phyloP scores from a whole-genome alignment of 2,329 filamentous ascomycete genomes.

The Colletotrichum lupini region DNA sequence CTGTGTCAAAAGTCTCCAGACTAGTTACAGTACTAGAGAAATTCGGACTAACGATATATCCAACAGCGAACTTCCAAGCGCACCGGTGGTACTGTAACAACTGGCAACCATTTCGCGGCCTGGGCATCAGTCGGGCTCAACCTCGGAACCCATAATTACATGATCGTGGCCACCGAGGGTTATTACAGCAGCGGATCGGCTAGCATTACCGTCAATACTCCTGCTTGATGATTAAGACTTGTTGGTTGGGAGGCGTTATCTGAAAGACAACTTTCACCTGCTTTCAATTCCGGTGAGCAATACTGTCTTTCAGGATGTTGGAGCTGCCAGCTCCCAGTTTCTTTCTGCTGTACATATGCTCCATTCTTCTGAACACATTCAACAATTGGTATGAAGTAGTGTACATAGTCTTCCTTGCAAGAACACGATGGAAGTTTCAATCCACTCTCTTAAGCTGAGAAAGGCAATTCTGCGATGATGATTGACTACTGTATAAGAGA shows the following conservation, averaged over 20 bases:
- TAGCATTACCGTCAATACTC: slow-evolving; percentile 11
- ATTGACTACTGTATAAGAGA: too few relatives aligned
- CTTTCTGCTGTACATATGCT: neutral
- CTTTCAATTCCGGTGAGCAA: neutral
- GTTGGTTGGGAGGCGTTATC: neutral
- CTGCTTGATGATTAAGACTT: neutral
- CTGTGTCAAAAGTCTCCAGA: too few relatives aligned
- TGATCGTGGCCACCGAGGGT: slow-evolving; percentile 61
- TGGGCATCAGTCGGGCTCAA: slow-evolving; percentile 60
- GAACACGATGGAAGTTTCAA: neutral
- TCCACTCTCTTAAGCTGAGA: too few relatives aligned
- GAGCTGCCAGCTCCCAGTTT: neutral
- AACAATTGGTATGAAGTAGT: neutral
- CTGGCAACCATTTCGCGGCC: slow-evolving; percentile 62
- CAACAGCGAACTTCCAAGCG: slow-evolving; percentile 49
- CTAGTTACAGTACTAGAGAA: neutral
- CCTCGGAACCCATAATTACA: slow-evolving; percentile 61
- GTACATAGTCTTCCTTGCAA: neutral
- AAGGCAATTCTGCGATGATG: too few relatives aligned
- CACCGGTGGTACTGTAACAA: slow-evolving; percentile 60
- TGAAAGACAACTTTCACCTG: neutral
- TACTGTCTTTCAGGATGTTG: neutral
- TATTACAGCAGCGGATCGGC: slow-evolving; percentile 25
- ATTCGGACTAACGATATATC: neutral
- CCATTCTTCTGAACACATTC: neutral